These are phyloP conservation scores for Oehlia diaphana DNA, from an alignment of 192 early-diverging fungal species.

Conservation along the genomic window DNA sequence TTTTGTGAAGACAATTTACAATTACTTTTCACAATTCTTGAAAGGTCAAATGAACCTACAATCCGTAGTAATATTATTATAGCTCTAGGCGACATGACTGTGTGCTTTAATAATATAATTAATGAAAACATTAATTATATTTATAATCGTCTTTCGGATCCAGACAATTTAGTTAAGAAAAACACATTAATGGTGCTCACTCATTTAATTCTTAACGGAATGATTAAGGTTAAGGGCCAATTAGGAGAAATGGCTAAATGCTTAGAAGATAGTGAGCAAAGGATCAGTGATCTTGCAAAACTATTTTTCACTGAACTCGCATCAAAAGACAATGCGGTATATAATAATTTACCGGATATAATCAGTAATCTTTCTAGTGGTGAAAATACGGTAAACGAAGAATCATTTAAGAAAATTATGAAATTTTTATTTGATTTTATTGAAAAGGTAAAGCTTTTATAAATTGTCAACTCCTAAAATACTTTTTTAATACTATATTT, in stretches of 20 bases:
- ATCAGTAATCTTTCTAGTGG: slow-evolving; percentile 85
- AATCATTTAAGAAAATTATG: slow-evolving; percentile 87
- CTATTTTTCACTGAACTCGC: slow-evolving; percentile 96
- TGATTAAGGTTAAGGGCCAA: slow-evolving; percentile 99
- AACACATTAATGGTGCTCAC: slow-evolving; percentile 99
- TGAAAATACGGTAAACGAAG: slow-evolving; percentile 71
- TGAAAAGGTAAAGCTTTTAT: slow-evolving; percentile 47
- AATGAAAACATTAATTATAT: slow-evolving; percentile 95
- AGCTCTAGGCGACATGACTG: slow-evolving; percentile 96
- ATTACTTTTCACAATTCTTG: slow-evolving; percentile 86
- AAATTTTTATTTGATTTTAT: slow-evolving; percentile 95
- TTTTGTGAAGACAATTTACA: slow-evolving; percentile 94
- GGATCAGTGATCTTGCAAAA: slow-evolving; percentile 90
- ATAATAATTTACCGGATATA: slow-evolving; percentile 99
- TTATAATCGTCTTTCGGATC: slow-evolving; percentile 88
- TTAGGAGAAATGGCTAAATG: slow-evolving; percentile 99
- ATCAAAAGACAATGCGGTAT: slow-evolving; percentile 96
- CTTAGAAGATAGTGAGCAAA: slow-evolving; percentile 80
- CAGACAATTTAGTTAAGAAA: slow-evolving; percentile 82
- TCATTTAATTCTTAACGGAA: slow-evolving; percentile 96
- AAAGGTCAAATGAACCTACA: slow-evolving; percentile 77
- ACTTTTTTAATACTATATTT: too few relatives aligned
- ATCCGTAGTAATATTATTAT: slow-evolving; percentile 96
- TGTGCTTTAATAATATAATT: slow-evolving; percentile 96
- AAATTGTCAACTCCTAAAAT: neutral